Base-by-base conservation (phyloP, 176 grass and related monocot genomes). In the Eragrostis nindensis region DNA sequence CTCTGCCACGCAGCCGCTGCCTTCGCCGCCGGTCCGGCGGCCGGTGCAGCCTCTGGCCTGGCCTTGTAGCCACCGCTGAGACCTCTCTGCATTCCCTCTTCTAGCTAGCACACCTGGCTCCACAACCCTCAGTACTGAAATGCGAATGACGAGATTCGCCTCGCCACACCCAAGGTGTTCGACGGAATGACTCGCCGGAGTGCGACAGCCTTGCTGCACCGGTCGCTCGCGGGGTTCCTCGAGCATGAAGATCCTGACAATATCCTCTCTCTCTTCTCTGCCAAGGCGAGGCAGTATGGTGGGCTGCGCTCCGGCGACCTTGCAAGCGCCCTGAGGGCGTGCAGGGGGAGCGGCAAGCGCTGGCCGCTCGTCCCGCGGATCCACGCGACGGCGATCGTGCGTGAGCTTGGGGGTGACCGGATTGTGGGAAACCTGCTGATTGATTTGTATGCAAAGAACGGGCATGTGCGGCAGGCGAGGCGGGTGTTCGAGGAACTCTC, bases 361-460 rank as follows among this genome's bases (percentile, higher is more conserved):
- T 85, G 87, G 87, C 55, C 12, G 15, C 54, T 63, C 13, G 71
- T 81, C 49, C 82, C 41, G 19, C 46, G 55, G 77, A 71, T 85
- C 38, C 87, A 89, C 3, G 54, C 82, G 1, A 27, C 61, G 21
- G 72, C 71, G 9, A 13, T 81, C 55, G 25, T 50, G 27, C 59
- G 64, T 41, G 82, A 71, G 0, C 8, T 85, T 21, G 26, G 77
- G 3, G 7, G 5, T 11, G 55, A 81, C 16, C 71, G 87, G 7
- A 38, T 89, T 18, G 30, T 85, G 10, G 71, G 71, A 19, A 89
- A 89, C 77, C 64, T 83, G 8, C 78, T 89, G 48, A 94, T 94
- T 17, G 86, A 89, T 54, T 15, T 91, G 19, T 84, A 94, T 4
- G 77, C 88, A 6, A 94, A 91, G 70, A 89, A 81, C 41, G 86